phyloP scores from a whole-genome alignment of 1,284 basidiomycete genomes.

The Papiliotrema fonsecae region DNA sequence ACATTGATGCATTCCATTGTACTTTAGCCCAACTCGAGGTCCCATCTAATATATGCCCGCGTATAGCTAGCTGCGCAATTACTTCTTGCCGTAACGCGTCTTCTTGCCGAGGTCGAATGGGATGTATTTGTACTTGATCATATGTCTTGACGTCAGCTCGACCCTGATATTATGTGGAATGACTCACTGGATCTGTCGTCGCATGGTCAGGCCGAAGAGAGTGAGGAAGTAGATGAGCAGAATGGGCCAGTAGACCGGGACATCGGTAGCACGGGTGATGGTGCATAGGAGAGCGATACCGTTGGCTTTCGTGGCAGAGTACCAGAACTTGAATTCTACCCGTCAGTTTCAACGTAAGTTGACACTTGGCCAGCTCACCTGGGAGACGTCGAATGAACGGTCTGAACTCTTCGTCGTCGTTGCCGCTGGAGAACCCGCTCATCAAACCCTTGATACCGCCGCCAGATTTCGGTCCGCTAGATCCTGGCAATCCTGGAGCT shows the following conservation, averaged over 20 bases:
- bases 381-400: conserved; percentile 95
- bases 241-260: conserved; percentile 98
- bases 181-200: conserved; percentile 78
- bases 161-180: not conserved
- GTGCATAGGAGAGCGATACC: conserved; percentile 74
- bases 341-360: not conserved
- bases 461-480: conserved; percentile 17
- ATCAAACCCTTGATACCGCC: conserved; percentile 42
- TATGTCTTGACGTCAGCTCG: conserved; percentile 61
- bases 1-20: conserved; percentile 5
- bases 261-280: conserved; percentile 74
- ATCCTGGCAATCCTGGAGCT: conserved; percentile 52
- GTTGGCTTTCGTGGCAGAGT: conserved; percentile 85
- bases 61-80: not conserved
- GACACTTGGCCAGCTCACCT: conserved; percentile 58
- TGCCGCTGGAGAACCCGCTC: conserved; percentile 35
- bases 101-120: conserved; percentile 46
- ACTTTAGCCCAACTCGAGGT: conserved; percentile 5
- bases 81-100: conserved; percentile 44
- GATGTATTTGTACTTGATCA: conserved; percentile 94
- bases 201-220: conserved; percentile 83
- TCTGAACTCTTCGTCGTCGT: conserved; percentile 76
- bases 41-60: not conserved
- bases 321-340: conserved; percentile 57
- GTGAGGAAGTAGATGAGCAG: conserved; percentile 88